These are phyloP conservation scores for Hymenotorrendiella dingleyae DNA, from an alignment of 2,329 filamentous ascomycete species.

Conservation along the genomic window DNA sequence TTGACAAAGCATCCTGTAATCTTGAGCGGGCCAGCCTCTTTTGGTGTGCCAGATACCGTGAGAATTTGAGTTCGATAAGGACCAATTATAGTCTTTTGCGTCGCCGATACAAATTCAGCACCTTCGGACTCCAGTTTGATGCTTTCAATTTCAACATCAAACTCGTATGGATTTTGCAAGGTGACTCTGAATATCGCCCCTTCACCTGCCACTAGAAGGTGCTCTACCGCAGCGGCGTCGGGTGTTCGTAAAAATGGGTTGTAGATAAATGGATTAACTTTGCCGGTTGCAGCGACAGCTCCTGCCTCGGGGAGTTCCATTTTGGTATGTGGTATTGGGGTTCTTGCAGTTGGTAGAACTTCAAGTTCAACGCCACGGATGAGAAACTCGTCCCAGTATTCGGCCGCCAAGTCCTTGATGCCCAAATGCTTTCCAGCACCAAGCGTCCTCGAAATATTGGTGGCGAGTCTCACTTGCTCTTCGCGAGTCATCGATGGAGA, in stretches of 20 bases:
- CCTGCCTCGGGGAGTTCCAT: constrained; percentile 42
- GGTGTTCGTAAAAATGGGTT: constrained; percentile 78
- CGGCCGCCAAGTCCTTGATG: constrained; percentile 61
- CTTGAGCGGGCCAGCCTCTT: constrained; percentile 59
- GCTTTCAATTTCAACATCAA: constrained; percentile 83
- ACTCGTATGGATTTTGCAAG: constrained; percentile 89
- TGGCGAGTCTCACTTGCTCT: constrained; percentile 77
- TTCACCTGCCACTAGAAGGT: constrained; percentile 73
- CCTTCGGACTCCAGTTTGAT: constrained; percentile 71
- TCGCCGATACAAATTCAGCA: constrained; percentile 60
- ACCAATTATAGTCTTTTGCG: constrained; percentile 63
- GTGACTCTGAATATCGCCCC: constrained; percentile 72
- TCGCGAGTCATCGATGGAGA: constrained; percentile 68
- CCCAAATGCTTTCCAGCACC: constrained; percentile 72
- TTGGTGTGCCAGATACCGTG: constrained; percentile 63
- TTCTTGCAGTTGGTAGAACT: constrained; percentile 50
- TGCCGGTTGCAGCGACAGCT: constrained; percentile 33
- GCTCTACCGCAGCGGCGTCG: constrained; percentile 53
- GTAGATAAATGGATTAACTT: constrained; percentile 81
- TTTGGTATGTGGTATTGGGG: constrained; percentile 59
- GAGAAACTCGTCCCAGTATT: constrained; percentile 97
- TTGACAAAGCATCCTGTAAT: constrained; percentile 75
- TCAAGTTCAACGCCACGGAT: constrained; percentile 72
- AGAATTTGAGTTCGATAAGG: constrained; percentile 80
- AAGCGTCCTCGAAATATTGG: constrained; percentile 80